Percentiles rank a stretch among this genome's conserved stretches.
Conservation (phyloP, 2,329 filamentous ascomycete genomes). For the Penicillium palitans region DNA sequence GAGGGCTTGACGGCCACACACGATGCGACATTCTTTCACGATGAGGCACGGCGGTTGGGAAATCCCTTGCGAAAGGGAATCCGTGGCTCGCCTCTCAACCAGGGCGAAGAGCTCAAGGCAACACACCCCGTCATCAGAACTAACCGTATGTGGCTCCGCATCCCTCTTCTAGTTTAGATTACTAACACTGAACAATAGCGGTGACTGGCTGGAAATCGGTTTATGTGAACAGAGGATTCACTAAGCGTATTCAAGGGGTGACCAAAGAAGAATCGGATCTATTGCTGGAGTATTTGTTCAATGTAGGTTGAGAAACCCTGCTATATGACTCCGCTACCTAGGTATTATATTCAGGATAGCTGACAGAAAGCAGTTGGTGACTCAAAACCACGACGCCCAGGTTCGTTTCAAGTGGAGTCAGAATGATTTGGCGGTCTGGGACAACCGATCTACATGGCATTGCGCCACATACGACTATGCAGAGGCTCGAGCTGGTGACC, state of each 20-base stretch:
- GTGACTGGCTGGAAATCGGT: not conserved
- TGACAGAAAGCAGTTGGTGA: not conserved
- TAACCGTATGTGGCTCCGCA: not conserved
- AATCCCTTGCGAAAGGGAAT: not conserved
- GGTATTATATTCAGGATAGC: not conserved
- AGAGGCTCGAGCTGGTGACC: not conserved
- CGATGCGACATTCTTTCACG: constrained; percentile 7
- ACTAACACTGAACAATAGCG: not conserved
- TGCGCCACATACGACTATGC: not conserved
- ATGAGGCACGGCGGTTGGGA: not conserved
- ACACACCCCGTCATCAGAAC: not conserved
- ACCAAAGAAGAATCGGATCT: not conserved
- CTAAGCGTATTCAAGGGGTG: not conserved
- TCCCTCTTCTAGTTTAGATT: not conserved
- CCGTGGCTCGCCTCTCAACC: not conserved
- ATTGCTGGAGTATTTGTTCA: not conserved
- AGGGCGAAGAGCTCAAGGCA: not conserved
- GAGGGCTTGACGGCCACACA: constrained; percentile 41
- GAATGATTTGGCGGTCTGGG: not conserved
- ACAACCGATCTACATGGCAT: not conserved
- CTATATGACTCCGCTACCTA: not conserved
- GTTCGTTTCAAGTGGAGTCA: not conserved
- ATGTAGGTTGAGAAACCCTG: not conserved
- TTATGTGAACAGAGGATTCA: not conserved
- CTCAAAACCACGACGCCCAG: not conserved